A percentile compares a stretch with the other conserved stretches of the same genome.
These are phyloP conservation scores for Porcisia deanei DNA, from an alignment of 208 protist species.

Conservation along the genomic window DNA sequence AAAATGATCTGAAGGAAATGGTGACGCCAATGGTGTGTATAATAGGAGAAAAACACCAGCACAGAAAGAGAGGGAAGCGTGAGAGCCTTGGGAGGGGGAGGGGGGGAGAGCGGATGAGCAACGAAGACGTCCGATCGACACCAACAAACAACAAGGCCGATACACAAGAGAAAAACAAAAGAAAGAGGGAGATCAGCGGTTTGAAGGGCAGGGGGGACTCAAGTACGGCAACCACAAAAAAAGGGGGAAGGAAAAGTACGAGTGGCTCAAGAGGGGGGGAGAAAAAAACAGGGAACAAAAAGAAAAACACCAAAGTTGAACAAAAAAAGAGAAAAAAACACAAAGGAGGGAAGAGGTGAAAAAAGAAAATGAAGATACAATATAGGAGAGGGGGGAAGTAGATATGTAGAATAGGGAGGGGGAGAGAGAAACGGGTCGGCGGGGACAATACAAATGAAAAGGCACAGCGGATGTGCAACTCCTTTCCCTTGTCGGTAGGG, in stretches of 20 bases:
- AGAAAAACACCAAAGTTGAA: background rate
- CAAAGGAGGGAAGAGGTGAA: background rate
- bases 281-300: background rate
- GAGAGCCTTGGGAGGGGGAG: background rate
- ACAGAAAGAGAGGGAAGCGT: background rate
- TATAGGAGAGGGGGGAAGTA: too few species aligned
- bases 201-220: background rate
- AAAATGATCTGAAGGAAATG: background rate
- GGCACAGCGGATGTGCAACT: slow-evolving; percentile 3
- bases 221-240: background rate
- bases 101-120: background rate
- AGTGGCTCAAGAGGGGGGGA: background rate
- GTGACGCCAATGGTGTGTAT: background rate
- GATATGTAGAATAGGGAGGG: background rate
- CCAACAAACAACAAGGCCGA: background rate
- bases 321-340: background rate
- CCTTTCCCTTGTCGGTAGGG: background rate
- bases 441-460: background rate
- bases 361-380: background rate
- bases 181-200: background rate
- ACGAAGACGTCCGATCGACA: slow-evolving; percentile 1
- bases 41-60: background rate
- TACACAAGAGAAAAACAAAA: background rate
- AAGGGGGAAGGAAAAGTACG: background rate
- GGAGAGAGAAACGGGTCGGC: background rate